Percentiles rank a stretch among this genome's conserved stretches.
These are phyloP conservation scores for Rachicladosporium sp. DNA, from an alignment of 2,329 filamentous ascomycete species.

Conservation along the genomic window DNA sequence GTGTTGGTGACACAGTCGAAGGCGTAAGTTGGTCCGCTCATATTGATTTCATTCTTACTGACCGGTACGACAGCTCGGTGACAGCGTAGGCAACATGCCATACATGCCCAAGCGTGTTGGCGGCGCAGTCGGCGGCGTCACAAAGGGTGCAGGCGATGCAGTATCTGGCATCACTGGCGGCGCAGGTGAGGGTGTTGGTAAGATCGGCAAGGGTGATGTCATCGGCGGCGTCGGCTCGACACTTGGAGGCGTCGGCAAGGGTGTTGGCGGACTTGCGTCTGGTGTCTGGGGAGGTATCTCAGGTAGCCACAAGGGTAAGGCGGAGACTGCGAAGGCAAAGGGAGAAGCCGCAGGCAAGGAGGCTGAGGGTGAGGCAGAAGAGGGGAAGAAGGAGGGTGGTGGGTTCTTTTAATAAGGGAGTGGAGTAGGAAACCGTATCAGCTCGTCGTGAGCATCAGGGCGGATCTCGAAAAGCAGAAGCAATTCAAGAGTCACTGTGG, in stretches of 20 bases:
- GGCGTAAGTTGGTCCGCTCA: no score
- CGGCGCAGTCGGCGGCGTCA: slow-evolving; percentile 30
- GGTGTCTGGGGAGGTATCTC: slow-evolving; percentile 22
- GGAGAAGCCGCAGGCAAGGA: slow-evolving; percentile 9
- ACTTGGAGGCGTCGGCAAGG: slow-evolving; percentile 27
- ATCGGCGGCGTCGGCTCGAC: slow-evolving; percentile 31
- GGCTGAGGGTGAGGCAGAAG: slow-evolving; percentile 7
- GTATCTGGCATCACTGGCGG: slow-evolving; percentile 30
- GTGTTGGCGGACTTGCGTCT: slow-evolving; percentile 17
- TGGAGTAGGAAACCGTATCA: neutral
- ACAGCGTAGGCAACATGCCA: slow-evolving; percentile 26
- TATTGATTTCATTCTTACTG: no score
- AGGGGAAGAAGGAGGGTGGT: slow-evolving; percentile 4
- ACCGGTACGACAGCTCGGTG: slow-evolving; percentile 17
- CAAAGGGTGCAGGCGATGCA: slow-evolving; percentile 29
- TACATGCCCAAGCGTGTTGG: slow-evolving; percentile 25
- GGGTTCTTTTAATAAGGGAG: neutral
- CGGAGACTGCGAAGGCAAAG: slow-evolving; percentile 6
- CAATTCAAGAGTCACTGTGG: no score
- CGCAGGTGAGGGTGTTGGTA: slow-evolving; percentile 33
- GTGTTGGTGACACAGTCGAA: slow-evolving; percentile 17
- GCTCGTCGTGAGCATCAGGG: no score
- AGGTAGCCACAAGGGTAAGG: slow-evolving; percentile 12
- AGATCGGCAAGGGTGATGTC: slow-evolving; percentile 33
- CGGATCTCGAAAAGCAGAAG: no score